Percentiles rank a stretch among this genome's conserved stretches.
Evolutionary conservation across 169 alveolate species (phyloP).

Genomic region (Plasmodium blacklocki): DNA sequence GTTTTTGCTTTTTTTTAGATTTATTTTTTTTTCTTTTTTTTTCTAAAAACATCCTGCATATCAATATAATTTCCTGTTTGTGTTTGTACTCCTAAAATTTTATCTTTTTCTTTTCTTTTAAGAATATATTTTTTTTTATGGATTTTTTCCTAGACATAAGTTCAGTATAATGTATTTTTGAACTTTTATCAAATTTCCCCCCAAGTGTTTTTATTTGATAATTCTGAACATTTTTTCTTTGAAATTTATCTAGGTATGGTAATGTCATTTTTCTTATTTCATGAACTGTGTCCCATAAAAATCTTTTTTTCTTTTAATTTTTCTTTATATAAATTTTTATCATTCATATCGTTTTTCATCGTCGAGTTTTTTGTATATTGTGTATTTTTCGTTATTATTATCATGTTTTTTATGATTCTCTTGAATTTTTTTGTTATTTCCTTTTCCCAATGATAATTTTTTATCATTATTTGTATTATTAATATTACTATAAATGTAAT

Average conservation of each 20-base stretch:
- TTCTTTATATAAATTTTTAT: constrained; percentile 22
- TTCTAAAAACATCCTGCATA: constrained; percentile 52
- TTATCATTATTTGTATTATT: neutral
- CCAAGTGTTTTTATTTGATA: constrained; percentile 54
- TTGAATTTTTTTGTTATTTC: no score
- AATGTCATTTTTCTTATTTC: constrained; percentile 45
- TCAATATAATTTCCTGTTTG: constrained; percentile 41
- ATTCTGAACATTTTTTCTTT: constrained; percentile 63
- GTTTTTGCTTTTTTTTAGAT: neutral
- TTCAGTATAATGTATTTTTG: constrained; percentile 84
- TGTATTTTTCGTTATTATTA: neutral
- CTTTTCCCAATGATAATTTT: neutral
- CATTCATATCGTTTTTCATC: constrained; percentile 25
- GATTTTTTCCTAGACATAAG: constrained; percentile 79
- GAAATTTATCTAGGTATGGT: constrained; percentile 57
- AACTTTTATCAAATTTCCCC: constrained; percentile 60
- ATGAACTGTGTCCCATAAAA: constrained; percentile 55
- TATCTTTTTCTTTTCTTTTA: constrained; percentile 79
- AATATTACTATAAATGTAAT: no score
- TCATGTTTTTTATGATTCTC: neutral
- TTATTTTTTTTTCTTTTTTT: constrained; percentile 20
- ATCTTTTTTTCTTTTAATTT: constrained; percentile 26
- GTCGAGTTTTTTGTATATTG: constrained; percentile 24
- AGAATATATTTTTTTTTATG: constrained; percentile 77
- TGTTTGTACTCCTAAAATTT: constrained; percentile 18